Evolutionary conservation across 2,329 filamentous ascomycete species (phyloP).

Genomic region (Curvularia sp.): DNA sequence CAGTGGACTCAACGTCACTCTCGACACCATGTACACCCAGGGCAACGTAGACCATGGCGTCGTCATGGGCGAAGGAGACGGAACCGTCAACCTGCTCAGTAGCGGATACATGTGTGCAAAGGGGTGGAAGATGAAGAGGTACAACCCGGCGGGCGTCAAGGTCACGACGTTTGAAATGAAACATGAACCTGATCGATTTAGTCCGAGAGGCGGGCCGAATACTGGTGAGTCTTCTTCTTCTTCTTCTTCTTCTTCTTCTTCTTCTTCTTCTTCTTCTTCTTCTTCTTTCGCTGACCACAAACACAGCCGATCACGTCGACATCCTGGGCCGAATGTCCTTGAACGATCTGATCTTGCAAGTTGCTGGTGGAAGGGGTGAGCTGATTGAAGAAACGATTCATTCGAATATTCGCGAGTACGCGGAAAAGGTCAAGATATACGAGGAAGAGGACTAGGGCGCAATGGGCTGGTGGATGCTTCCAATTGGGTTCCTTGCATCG

Average conservation of each 20-base stretch:
- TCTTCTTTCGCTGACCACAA: not conserved
- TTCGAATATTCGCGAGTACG: conserved; percentile 83
- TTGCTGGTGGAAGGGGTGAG: conserved; percentile 85
- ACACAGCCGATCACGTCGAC: conserved; percentile 86
- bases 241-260: not conserved
- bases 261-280: not conserved
- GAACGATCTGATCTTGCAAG: conserved; percentile 86
- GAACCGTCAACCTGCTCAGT: conserved; percentile 91
- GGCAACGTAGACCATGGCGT: conserved; percentile 79
- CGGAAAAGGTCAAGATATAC: conserved; percentile 81
- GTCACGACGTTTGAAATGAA: conserved; percentile 94
- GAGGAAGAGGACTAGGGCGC: conserved; percentile 55
- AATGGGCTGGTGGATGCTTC: not conserved
- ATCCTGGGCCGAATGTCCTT: conserved; percentile 88
- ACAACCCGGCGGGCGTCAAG: conserved; percentile 84
- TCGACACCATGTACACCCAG: conserved; percentile 60
- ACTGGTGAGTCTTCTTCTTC: conserved; percentile 57
- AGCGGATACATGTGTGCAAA: conserved; percentile 96
- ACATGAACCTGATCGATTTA: conserved; percentile 93
- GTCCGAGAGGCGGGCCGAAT: conserved; percentile 74
- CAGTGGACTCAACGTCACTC: conserved; percentile 70
- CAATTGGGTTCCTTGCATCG: not conserved
- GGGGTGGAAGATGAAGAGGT: conserved; percentile 92
- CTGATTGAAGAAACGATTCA: conserved; percentile 78
- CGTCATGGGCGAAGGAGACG: conserved; percentile 94